Base-by-base conservation (phyloP, 2,329 filamentous ascomycete genomes). In the Cephalotrichum gorgonifer region DNA sequence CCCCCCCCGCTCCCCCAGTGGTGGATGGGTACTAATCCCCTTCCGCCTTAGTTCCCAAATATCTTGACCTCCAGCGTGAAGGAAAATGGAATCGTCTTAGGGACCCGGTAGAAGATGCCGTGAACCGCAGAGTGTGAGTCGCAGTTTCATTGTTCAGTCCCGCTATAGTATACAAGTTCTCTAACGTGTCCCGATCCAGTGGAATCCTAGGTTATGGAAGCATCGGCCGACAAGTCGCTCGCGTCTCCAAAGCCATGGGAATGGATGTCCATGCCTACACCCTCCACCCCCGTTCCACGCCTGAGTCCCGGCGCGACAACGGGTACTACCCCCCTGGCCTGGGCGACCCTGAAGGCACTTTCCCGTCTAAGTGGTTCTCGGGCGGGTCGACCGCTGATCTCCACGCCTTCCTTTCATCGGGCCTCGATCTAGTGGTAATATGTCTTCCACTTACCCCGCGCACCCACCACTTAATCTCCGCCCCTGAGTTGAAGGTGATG, bases 211-310 rank as follows among this genome's bases (percentile, higher is more conserved):
- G 75, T 7, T 79, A 79, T 52, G 75, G 75, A 14, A 67, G 65
- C 48, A 78, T 79, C 48, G 75, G 75, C 8, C 67, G 75, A 1
- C 75, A 79, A 51, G 67, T 66, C 4, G 76, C 74, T 3, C 70
- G 73, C 8, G 72, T 87, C 3, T 76, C 76, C 11, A 71, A 71
- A 14, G 81, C 83, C 2, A 63, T 88, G 56, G 86, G 86, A 17
- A 83, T 87, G 75, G 72, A 79, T 26, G 77, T 91, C 1, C 72
- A 88, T 59, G 86, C 86, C 1, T 89, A 85, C 67, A 91, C 86
- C 0, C 80, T 85, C 0, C 78, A 78, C 25, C 76, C 83, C 1
- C 81, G 83, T n/a, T 62, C 69, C 8, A 88, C 85, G 0, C 75
- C 80, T 0, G 81, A 81, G 49, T 83, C 80, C 1, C 76, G 75